Percentiles rank a stretch among this genome's conserved stretches.
Conservation (phyloP, 2,329 filamentous ascomycete genomes). For the Pestalotiopsis sp. region DNA sequence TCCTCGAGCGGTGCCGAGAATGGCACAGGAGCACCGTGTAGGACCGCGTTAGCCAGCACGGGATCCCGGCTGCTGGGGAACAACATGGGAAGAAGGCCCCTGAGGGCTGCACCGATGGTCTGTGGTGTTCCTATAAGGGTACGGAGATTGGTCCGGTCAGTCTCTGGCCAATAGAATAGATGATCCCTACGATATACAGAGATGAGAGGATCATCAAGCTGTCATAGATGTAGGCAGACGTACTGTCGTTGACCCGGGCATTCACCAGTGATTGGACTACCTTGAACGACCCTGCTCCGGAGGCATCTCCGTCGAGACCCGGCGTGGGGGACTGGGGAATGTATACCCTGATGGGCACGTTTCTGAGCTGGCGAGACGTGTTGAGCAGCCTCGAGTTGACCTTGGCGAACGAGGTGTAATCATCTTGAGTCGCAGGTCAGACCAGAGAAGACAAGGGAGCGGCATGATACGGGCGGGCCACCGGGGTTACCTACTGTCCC, state of each 20-base stretch:
- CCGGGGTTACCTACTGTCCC: conserved; percentile 60
- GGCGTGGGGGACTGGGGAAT: conserved; percentile 59
- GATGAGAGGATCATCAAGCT: not conserved
- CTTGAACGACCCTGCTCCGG: conserved; percentile 56
- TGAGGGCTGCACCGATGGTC: conserved; percentile 74
- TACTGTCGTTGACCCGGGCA: conserved; percentile 31
- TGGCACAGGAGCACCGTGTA: conserved; percentile 85
- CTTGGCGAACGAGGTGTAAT: conserved; percentile 70
- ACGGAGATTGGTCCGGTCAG: not conserved
- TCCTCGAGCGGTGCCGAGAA: conserved; percentile 81
- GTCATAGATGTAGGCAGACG: conserved; percentile 22
- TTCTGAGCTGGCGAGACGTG: conserved; percentile 71
- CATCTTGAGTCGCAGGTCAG: conserved; percentile 49
- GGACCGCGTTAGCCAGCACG: conserved; percentile 78
- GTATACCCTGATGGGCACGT: conserved; percentile 88
- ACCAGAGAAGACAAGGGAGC: not conserved
- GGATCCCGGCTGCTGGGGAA: conserved; percentile 87
- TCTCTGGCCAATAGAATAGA: not conserved
- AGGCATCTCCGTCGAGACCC: conserved; percentile 28
- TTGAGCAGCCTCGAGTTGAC: conserved; percentile 79
- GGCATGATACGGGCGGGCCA: not conserved
- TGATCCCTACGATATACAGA: not conserved
- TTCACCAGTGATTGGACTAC: conserved; percentile 77
- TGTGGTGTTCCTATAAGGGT: conserved; percentile 36
- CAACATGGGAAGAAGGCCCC: conserved; percentile 72